Conservation (phyloP, 2,329 filamentous ascomycete species). For the Pyricularia sp. region DNA sequence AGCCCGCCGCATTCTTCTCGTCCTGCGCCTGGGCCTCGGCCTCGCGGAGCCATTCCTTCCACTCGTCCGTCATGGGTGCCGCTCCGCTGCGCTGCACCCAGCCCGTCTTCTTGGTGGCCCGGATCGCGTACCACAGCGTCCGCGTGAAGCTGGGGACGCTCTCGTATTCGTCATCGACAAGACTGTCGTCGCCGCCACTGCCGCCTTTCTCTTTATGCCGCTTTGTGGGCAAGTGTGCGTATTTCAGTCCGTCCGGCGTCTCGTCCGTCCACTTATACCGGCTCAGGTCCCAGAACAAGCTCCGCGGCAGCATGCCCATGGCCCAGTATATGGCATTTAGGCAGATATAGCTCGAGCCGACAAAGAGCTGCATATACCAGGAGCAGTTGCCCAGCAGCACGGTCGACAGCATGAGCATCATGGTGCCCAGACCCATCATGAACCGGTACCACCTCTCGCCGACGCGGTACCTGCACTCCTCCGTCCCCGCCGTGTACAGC, state of each 20-base stretch:
- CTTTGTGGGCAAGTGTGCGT: slow-evolving; percentile 20
- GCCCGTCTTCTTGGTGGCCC: slow-evolving; percentile 38
- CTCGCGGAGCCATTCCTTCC: slow-evolving; percentile 43
- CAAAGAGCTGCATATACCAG: slow-evolving; percentile 50
- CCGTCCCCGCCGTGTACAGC: slow-evolving; percentile 46
- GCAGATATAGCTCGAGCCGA: slow-evolving; percentile 46
- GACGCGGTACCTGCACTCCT: slow-evolving; percentile 49
- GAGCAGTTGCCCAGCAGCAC: slow-evolving; percentile 53
- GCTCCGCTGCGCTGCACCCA: slow-evolving; percentile 45
- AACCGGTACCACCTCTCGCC: slow-evolving; percentile 32
- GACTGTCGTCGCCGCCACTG: slow-evolving; percentile 8
- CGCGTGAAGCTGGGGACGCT: slow-evolving; percentile 40
- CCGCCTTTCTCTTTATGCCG: background rate
- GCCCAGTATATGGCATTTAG: slow-evolving; percentile 53
- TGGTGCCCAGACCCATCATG: slow-evolving; percentile 48
- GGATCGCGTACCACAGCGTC: slow-evolving; percentile 50
- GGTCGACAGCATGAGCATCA: slow-evolving; percentile 51
- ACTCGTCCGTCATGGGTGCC: slow-evolving; percentile 40
- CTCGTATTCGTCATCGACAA: slow-evolving; percentile 19
- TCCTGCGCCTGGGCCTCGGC: slow-evolving; percentile 29
- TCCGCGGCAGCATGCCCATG: slow-evolving; percentile 37
- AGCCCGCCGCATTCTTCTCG: slow-evolving; percentile 18
- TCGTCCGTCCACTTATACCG: slow-evolving; percentile 35
- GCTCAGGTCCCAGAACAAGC: slow-evolving; percentile 47
- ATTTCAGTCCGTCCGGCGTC: slow-evolving; percentile 27